Percentiles rank a stretch among this genome's conserved stretches.
Evolutionary conservation across 805 yeast genomes (phyloP).

Genomic region (Candida nitratophila): DNA sequence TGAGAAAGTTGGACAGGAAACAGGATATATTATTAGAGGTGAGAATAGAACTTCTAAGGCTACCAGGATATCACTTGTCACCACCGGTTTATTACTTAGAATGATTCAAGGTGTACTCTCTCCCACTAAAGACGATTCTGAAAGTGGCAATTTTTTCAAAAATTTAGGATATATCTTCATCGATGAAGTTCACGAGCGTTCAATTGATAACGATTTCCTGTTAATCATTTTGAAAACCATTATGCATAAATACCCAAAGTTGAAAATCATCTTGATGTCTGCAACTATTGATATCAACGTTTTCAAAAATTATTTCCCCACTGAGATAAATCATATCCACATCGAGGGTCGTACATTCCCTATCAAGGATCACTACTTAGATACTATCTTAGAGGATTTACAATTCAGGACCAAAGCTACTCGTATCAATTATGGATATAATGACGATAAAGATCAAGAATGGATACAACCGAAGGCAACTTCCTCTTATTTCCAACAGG

Average conservation of each 20-base stretch:
- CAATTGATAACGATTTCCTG: conserved; percentile 83
- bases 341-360: conserved; percentile 95
- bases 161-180: conserved; percentile 66
- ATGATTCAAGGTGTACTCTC: conserved; percentile 57
- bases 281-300: conserved; percentile 78
- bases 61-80: conserved; percentile 80
- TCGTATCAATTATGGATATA: not conserved
- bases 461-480: conserved; percentile 55
- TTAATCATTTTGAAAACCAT: conserved; percentile 68
- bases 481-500: conserved; percentile 56
- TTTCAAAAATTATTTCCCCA: conserved; percentile 60
- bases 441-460: conserved; percentile 10
- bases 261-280: conserved; percentile 81
- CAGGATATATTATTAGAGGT: conserved; percentile 88
- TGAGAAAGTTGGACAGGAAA: conserved; percentile 58
- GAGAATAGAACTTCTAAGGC: conserved; percentile 56
- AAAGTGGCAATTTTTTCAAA: conserved; percentile 35
- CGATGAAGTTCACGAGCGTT: conserved; percentile 97
- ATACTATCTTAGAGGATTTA: conserved; percentile 49
- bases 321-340: conserved; percentile 52
- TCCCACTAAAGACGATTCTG: conserved; percentile 10
- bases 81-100: conserved; percentile 86
- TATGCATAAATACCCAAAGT: conserved; percentile 38
- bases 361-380: conserved; percentile 68
- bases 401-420: conserved; percentile 43